Conservation (phyloP, 495 filamentous ascomycete species). For the Neurospora hispaniola region DNA sequence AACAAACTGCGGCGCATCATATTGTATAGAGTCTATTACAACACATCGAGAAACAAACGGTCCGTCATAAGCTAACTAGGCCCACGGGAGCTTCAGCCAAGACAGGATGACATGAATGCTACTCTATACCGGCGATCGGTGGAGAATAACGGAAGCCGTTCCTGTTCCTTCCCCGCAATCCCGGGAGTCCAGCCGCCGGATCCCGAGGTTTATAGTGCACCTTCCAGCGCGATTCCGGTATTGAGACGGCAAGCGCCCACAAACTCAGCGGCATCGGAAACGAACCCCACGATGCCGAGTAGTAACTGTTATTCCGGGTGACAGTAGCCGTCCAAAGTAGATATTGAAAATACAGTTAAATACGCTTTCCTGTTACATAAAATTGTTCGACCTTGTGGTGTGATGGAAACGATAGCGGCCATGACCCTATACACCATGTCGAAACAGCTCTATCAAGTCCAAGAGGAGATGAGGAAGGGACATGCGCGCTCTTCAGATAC, state of each 20-base stretch:
- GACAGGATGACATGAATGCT: not conserved
- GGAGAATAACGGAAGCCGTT: not conserved
- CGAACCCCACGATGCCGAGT: not conserved
- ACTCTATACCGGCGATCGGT: not conserved
- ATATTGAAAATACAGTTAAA: not conserved
- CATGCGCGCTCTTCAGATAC: not conserved
- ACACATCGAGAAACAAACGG: not conserved
- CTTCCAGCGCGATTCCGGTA: not conserved
- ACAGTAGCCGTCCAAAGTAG: not conserved
- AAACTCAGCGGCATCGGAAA: not conserved
- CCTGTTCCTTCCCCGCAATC: not conserved
- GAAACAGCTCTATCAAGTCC: not conserved
- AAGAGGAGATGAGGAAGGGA: not conserved
- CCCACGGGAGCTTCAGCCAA: not conserved
- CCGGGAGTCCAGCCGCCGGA: not conserved
- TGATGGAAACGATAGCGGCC: not conserved
- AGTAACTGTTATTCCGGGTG: not conserved
- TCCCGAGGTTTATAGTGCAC: not conserved
- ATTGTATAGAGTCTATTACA: not conserved
- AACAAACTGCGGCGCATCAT: not conserved
- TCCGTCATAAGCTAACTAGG: not conserved
- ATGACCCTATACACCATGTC: not conserved
- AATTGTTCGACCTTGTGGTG: not conserved
- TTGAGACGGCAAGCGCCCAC: not conserved
- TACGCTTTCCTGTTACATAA: not conserved